Evolutionary conservation across 202 grass and related monocot genomes (phyloP).

Genomic region (Zoysia matrella): DNA sequence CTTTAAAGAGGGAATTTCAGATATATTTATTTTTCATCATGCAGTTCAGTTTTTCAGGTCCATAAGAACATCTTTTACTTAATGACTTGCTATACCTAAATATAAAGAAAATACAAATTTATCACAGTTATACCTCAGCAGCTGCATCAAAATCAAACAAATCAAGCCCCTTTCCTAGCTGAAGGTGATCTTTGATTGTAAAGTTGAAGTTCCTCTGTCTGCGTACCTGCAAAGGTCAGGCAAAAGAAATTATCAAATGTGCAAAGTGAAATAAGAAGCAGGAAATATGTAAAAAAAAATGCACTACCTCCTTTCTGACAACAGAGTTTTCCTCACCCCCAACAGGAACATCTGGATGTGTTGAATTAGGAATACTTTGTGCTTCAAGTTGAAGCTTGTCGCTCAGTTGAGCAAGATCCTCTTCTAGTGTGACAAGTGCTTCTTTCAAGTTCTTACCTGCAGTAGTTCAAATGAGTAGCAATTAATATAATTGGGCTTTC

Average conservation of each 20-base stretch:
- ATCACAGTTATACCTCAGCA: slow-evolving; percentile 63
- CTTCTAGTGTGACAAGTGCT: slow-evolving; percentile 79
- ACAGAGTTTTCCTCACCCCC: slow-evolving; percentile 82
- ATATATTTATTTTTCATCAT: slow-evolving; percentile 1
- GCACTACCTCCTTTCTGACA: slow-evolving; percentile 76
- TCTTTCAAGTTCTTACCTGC: slow-evolving; percentile 95
- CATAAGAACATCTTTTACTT: slow-evolving; percentile 1
- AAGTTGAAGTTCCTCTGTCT: slow-evolving; percentile 75
- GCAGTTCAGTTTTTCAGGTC: not conserved
- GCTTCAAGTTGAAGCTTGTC: slow-evolving; percentile 93
- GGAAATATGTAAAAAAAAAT: not conserved
- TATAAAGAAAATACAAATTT: slow-evolving; percentile 10
- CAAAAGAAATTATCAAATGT: slow-evolving; percentile 37
- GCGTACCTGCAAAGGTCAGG: slow-evolving; percentile 61
- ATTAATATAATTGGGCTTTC: not conserved
- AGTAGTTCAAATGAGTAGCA: slow-evolving; percentile 41
- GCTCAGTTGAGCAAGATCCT: slow-evolving; percentile 80
- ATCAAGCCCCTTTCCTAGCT: slow-evolving; percentile 89
- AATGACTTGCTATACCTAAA: slow-evolving; percentile 23
- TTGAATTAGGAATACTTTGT: slow-evolving; percentile 87
- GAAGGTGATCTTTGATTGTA: slow-evolving; percentile 83
- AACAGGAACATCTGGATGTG: slow-evolving; percentile 86
- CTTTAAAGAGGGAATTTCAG: not conserved
- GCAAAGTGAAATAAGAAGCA: slow-evolving; percentile 8
- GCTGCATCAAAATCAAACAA: slow-evolving; percentile 97